Conservation (phyloP, 331 rosid genomes). For the Malus hybrid region DNA sequence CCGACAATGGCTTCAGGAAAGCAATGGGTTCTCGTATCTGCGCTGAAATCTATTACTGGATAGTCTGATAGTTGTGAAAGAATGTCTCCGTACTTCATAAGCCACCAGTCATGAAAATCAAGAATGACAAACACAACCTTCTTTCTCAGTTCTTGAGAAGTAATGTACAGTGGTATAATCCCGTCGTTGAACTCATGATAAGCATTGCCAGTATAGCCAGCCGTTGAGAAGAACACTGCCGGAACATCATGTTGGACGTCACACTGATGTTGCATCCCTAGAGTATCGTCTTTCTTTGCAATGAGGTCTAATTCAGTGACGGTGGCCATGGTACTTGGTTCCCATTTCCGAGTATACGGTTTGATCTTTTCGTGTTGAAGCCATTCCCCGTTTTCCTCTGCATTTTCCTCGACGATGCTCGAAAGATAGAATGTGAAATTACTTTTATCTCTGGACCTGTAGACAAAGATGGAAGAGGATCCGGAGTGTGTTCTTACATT, state of each 20-base stretch:
- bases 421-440: slow-evolving; percentile 19
- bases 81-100: slow-evolving; percentile 64
- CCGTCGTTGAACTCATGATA: slow-evolving; percentile 97
- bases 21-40: slow-evolving; percentile 70
- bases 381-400: background rate
- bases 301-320: slow-evolving; percentile 56
- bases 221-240: slow-evolving; percentile 78
- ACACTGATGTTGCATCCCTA: slow-evolving; percentile 23
- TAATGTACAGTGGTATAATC: slow-evolving; percentile 63
- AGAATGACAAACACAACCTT: slow-evolving; percentile 82
- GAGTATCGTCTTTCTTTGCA: slow-evolving; percentile 28
- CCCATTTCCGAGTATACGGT: slow-evolving; percentile 95
- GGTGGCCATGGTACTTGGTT: slow-evolving; percentile 56
- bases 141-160: slow-evolving; percentile 64
- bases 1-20: slow-evolving; percentile 78
- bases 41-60: slow-evolving; percentile 42
- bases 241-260: slow-evolving; percentile 77
- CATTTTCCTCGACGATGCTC: background rate
- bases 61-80: slow-evolving; percentile 63
- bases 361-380: slow-evolving; percentile 56
- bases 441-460: slow-evolving; percentile 8
- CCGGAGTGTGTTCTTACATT: slow-evolving; percentile 60
- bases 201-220: slow-evolving; percentile 88
- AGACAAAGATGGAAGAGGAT: slow-evolving; percentile 64
- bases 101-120: slow-evolving; percentile 85